Base-by-base conservation (phyloP, 495 filamentous ascomycete genomes). In the Trichoderma virens region DNA sequence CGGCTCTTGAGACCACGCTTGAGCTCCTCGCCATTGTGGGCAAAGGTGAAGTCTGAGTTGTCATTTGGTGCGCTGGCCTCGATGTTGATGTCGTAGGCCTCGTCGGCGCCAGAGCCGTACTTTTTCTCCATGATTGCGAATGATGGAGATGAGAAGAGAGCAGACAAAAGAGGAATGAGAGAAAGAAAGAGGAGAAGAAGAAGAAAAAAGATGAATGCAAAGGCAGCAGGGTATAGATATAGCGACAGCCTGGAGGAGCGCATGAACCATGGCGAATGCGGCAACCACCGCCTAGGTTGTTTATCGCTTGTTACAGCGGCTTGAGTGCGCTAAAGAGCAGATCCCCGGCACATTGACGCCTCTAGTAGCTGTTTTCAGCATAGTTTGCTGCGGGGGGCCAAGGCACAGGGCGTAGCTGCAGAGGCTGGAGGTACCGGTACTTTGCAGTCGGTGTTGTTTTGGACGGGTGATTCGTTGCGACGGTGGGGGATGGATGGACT, bases 1-100 rank as follows among this genome's bases (percentile, higher is more conserved):
- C 87, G 76, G 64, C 83, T 85, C 73, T 87, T 88, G 59, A 90
- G 73, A 54, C 85, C 85, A 38, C 88, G 82, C 70, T 87, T 65
- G 7, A 81, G 74, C 64, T 81, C 78, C 62, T 75, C 60, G 27
- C 59, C 38, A 28, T 67, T 20, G 23, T n/a, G 34, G 27, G 54
- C 63, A 13, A 65, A 45, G 34, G 59, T 45, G 54, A 38, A 60
- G 51, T 65, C 63, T 32, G 38, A 14, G n/a, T n/a, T 41, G 2
- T 43, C 61, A 39, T 3, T 23, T 4, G 23, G 51, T 9, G 25
- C 11, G 27, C 25, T 30, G 51, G 51, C 8, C 27, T 56, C 51
- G 51, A 56, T 56, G 51, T 56, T 56, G 51, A 56, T 56, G 51
- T 56, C 51, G 51, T 56, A 56, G 51, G 51, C 51, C 23, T 56